Evolutionary conservation across 352 stramenopile species (phyloP).

Genomic region (Pythium utonaiense): DNA sequence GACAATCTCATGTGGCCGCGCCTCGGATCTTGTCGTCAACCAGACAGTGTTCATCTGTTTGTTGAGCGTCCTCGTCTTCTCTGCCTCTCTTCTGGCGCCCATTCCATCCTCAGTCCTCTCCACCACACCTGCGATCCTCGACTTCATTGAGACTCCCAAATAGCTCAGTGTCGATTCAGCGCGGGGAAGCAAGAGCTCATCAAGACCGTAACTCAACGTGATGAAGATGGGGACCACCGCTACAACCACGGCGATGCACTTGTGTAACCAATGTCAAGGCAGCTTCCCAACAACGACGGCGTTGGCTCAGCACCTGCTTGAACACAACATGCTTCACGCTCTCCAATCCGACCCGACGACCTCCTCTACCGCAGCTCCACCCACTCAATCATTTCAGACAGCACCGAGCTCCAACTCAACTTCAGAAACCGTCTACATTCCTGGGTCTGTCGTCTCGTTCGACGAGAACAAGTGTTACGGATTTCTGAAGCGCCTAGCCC

Average conservation of each 20-base stretch:
- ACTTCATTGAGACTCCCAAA: too few species aligned
- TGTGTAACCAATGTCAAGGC: conserved; percentile 6
- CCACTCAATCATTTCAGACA: too few species aligned
- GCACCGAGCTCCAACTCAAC: not conserved
- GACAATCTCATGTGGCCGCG: too few species aligned
- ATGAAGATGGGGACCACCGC: not conserved
- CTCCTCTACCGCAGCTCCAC: not conserved
- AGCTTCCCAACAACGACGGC: not conserved
- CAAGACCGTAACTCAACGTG: too few species aligned
- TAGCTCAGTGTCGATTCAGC: too few species aligned
- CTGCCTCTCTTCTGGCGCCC: too few species aligned
- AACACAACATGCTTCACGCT: conserved; percentile 1
- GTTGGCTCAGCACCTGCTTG: not conserved
- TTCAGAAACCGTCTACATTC: not conserved
- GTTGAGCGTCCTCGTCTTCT: too few species aligned
- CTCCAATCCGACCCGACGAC: not conserved
- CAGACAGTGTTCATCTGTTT: too few species aligned
- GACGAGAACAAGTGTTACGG: conserved; percentile 6
- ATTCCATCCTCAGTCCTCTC: too few species aligned
- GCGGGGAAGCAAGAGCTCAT: too few species aligned
- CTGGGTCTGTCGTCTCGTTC: conserved; percentile 1
- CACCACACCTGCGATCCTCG: too few species aligned
- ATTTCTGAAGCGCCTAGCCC: not conserved
- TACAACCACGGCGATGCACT: not conserved
- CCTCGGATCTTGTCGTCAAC: too few species aligned